These are phyloP conservation scores for Colletotrichum plurivorum DNA, from an alignment of 2,329 filamentous ascomycete genomes.

Conservation along the genomic window DNA sequence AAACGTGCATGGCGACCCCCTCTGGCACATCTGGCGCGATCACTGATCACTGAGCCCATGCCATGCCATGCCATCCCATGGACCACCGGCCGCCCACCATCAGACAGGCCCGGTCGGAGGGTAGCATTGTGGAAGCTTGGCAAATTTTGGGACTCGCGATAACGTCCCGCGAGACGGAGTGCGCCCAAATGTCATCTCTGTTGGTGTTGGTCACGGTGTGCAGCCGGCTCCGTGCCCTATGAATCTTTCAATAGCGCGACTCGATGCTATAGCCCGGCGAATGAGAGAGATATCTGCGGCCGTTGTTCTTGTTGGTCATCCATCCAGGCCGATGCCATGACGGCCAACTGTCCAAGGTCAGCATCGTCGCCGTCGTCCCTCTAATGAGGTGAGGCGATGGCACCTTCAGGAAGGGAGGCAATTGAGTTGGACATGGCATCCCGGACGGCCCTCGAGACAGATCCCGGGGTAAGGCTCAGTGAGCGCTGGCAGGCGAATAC, in stretches of 20 bases:
- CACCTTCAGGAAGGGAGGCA: constrained; percentile 3
- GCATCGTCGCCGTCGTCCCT: constrained; percentile 19
- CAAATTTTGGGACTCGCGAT: constrained; percentile 16
- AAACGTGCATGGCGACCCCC: constrained; percentile 23
- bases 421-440: constrained; percentile 31
- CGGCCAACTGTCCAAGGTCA: constrained; percentile 6
- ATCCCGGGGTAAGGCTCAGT: constrained; percentile 36
- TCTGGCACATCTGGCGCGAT: constrained; percentile 21
- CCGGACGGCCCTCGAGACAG: constrained; percentile 14
- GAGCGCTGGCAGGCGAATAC: constrained; percentile 21
- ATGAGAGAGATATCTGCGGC: not conserved
- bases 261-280: not conserved
- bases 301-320: not conserved
- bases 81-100: constrained; percentile 13
- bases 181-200: not conserved
- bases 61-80: not conserved
- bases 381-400: not conserved
- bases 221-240: constrained; percentile 3
- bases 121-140: constrained; percentile 35
- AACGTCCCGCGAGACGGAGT: constrained; percentile 17
- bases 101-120: constrained; percentile 1
- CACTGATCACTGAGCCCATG: constrained; percentile 1
- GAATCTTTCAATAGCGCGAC: not conserved
- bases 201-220: not conserved
- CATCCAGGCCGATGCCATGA: not conserved